A percentile compares a stretch with the other conserved stretches of the same genome.
phyloP scores from a whole-genome alignment of 2,329 filamentous ascomycete genomes.

The Pyrenochaeta sp. region DNA sequence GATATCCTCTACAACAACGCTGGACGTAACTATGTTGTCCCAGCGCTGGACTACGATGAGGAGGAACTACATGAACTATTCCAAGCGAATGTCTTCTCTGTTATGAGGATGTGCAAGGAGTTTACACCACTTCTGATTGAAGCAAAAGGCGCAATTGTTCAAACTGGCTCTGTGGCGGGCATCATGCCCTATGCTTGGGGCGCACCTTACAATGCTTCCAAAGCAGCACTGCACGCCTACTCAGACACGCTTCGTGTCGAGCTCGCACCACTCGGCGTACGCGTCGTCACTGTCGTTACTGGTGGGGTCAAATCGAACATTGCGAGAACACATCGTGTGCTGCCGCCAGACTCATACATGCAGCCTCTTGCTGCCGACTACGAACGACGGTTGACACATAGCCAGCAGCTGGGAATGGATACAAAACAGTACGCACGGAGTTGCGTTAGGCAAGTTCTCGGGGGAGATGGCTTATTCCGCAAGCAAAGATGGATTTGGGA shows the following conservation, averaged over 20 bases:
- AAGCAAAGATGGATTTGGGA: constrained; percentile 64
- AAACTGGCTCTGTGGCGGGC: constrained; percentile 56
- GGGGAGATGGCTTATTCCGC: constrained; percentile 37
- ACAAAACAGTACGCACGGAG: constrained; percentile 62
- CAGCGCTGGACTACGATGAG: constrained; percentile 63
- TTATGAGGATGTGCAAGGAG: constrained; percentile 65
- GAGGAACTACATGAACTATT: constrained; percentile 42
- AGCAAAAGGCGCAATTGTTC: constrained; percentile 56
- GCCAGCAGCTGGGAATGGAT: constrained; percentile 62
- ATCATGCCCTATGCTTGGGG: constrained; percentile 48
- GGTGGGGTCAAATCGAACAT: constrained; percentile 69
- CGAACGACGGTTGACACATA: constrained; percentile 60
- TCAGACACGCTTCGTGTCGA: constrained; percentile 67
- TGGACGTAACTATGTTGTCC: constrained; percentile 64
- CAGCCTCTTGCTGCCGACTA: constrained; percentile 62
- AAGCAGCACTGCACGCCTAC: constrained; percentile 67
- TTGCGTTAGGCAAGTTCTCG: constrained; percentile 63
- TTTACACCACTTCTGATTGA: constrained; percentile 64
- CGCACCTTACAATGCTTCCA: constrained; percentile 65
- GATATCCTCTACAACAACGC: constrained; percentile 69
- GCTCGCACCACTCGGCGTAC: constrained; percentile 60
- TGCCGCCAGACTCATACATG: constrained; percentile 61
- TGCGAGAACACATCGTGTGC: constrained; percentile 59
- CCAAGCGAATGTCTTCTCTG: constrained; percentile 62
- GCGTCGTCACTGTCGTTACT: constrained; percentile 61